A percentile compares a stretch with the other conserved stretches of the same genome.
phyloP scores from a whole-genome alignment of 768 basidiomycete species.

The Suillus discolor region DNA sequence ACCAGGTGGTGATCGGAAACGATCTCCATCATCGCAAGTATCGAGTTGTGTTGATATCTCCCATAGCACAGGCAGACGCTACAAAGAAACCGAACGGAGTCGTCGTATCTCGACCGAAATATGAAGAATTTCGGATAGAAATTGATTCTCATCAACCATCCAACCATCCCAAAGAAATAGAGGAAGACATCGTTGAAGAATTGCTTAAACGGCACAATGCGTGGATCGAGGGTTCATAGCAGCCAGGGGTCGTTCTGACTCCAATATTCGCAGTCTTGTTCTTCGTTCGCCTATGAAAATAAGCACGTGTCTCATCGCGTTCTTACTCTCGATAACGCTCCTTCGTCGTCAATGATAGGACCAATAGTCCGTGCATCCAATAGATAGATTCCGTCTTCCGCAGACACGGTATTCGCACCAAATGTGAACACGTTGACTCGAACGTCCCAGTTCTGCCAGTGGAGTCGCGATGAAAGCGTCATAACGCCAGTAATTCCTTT shows the following conservation, averaged over 20 bases:
- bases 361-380: too few species aligned
- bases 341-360: too few species aligned
- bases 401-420: too few species aligned
- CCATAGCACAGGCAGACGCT: conserved; percentile 19
- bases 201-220: conserved; percentile 70
- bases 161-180: conserved; percentile 72
- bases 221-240: conserved; percentile 53
- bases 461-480: too few species aligned
- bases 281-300: too few species aligned
- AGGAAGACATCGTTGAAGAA: conserved; percentile 85
- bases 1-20: conserved; percentile 97
- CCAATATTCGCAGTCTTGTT: too few species aligned
- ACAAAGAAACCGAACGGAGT: conserved; percentile 21
- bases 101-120: conserved; percentile 28
- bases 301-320: too few species aligned
- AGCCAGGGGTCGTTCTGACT: neutral
- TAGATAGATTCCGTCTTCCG: too few species aligned
- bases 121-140: conserved; percentile 64
- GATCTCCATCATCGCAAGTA: conserved; percentile 89
- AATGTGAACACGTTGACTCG: too few species aligned
- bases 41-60: conserved; percentile 93
- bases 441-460: too few species aligned
- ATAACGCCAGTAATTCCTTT: too few species aligned
- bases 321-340: too few species aligned
- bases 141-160: conserved; percentile 48